A percentile compares a stretch with the other conserved stretches of the same genome.
Evolutionary conservation across 2,329 filamentous ascomycete species (phyloP).

Genomic region (Trichoderma guizhouense): DNA sequence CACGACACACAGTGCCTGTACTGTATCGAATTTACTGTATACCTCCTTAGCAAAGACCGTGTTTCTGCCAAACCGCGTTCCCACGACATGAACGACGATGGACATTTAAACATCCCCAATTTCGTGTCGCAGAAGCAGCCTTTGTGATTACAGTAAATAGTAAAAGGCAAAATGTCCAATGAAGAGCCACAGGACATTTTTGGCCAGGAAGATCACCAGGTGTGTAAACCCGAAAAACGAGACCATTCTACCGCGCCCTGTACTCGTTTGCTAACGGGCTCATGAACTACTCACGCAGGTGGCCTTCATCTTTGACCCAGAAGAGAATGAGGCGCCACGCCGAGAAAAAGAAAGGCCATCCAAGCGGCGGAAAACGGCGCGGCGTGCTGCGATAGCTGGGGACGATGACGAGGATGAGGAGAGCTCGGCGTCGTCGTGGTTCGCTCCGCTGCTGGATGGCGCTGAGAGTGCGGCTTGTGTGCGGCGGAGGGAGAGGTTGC

Average conservation of each 20-base stretch:
- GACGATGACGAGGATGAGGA: constrained; percentile 14
- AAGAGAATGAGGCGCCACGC: constrained; percentile 34
- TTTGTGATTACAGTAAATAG: background rate
- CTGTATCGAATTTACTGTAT: background rate
- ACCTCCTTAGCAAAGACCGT: background rate
- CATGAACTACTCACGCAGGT: constrained; percentile 39
- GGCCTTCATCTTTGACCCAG: constrained; percentile 60
- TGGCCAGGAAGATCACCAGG: constrained; percentile 46
- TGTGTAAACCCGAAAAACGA: constrained; percentile 22
- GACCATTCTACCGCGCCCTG: background rate
- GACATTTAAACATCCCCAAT: background rate
- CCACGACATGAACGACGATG: background rate
- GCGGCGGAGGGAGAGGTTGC: constrained; percentile 55
- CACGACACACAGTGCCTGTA: background rate
- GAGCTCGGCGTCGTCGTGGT: constrained; percentile 32
- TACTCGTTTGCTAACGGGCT: background rate
- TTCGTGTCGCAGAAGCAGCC: background rate
- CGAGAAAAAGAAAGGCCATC: constrained; percentile 43
- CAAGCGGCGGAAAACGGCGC: constrained; percentile 56
- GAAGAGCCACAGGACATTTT: constrained; percentile 25
- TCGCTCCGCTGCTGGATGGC: constrained; percentile 54
- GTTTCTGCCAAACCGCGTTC: constrained; percentile 12
- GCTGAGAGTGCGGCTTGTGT: constrained; percentile 49
- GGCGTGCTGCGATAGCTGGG: constrained; percentile 27
- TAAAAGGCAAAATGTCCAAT: constrained; percentile 24